phyloP scores from a whole-genome alignment of 768 basidiomycete genomes.

The Mycena kentingensis region DNA sequence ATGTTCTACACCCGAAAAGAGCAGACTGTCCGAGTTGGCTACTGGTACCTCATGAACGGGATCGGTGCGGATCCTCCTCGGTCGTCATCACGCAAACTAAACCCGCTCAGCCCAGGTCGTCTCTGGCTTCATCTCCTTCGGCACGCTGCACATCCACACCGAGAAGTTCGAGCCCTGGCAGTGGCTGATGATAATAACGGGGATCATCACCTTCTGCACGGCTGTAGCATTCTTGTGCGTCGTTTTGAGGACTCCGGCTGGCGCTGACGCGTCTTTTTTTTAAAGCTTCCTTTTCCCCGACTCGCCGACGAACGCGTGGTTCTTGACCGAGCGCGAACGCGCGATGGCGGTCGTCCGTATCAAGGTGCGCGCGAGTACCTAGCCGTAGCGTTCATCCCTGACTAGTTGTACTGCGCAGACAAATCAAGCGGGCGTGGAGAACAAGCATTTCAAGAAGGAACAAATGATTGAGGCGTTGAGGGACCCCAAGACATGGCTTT shows the following conservation, averaged over 20 bases:
- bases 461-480: constrained; percentile 60
- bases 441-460: constrained; percentile 77
- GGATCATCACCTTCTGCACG: constrained; percentile 23
- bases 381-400: too few species aligned
- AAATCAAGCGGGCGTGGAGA: constrained; percentile 84
- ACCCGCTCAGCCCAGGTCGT: constrained; percentile 52
- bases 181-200: constrained; percentile 38
- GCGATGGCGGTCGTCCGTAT: constrained; percentile 53
- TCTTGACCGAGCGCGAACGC: constrained; percentile 54
- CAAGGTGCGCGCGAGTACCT: too few species aligned
- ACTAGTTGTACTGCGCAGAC: too few species aligned
- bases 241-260: too few species aligned
- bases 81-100: too few species aligned
- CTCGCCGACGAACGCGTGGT: constrained; percentile 62
- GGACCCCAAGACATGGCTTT: constrained; percentile 63
- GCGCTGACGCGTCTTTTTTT: too few species aligned
- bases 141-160: constrained; percentile 48
- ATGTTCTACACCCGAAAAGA: constrained; percentile 84
- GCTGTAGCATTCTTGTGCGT: constrained; percentile 47
- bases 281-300: constrained; percentile 64
- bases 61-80: too few species aligned
- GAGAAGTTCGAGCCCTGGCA: constrained; percentile 53
- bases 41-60: too few species aligned
- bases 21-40: constrained; percentile 70
- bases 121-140: constrained; percentile 53